Percentiles rank a stretch among this genome's conserved stretches.
Conservation (phyloP, 768 basidiomycete species). For the Lactifluus pinguis region DNA sequence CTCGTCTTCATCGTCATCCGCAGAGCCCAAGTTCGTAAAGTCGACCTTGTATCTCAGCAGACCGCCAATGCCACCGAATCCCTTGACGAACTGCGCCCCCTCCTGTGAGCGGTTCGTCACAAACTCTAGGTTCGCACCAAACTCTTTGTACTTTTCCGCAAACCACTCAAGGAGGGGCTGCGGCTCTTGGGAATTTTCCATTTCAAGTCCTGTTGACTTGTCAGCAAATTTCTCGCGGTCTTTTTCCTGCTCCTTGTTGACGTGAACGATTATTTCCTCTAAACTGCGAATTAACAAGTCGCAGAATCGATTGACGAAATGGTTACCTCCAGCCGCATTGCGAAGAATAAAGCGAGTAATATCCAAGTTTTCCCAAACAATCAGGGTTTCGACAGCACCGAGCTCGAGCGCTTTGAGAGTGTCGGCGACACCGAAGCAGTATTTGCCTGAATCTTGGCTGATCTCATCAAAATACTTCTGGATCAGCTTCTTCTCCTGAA, state of each 20-base stretch:
- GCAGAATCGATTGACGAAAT: not conserved
- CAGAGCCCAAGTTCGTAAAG: conserved; percentile 65
- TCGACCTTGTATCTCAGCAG: conserved; percentile 96
- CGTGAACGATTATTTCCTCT: conserved; percentile 82
- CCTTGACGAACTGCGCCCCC: conserved; percentile 96
- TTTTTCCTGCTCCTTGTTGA: conserved; percentile 76
- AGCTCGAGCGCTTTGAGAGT: conserved; percentile 94
- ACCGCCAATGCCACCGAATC: conserved; percentile 97
- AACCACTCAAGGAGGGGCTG: conserved; percentile 95
- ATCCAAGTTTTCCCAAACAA: conserved; percentile 98
- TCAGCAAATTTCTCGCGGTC: conserved; percentile 93
- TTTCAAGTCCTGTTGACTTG: conserved; percentile 90
- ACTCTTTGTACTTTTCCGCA: conserved; percentile 96
- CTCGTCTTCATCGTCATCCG: conserved; percentile 79
- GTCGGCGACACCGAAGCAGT: conserved; percentile 96
- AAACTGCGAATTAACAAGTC: not conserved
- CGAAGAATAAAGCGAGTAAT: conserved; percentile 80
- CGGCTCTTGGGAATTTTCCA: conserved; percentile 83
- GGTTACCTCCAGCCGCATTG: conserved; percentile 81
- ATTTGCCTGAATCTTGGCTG: conserved; percentile 91
- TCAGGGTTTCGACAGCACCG: conserved; percentile 92
- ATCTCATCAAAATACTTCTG: conserved; percentile 99
- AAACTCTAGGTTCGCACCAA: conserved; percentile 92
- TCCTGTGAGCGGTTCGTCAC: conserved; percentile 96
- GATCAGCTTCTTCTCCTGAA: conserved; percentile 97